Conservation (phyloP, 495 filamentous ascomycete species). For the Neurospora sp. region DNA sequence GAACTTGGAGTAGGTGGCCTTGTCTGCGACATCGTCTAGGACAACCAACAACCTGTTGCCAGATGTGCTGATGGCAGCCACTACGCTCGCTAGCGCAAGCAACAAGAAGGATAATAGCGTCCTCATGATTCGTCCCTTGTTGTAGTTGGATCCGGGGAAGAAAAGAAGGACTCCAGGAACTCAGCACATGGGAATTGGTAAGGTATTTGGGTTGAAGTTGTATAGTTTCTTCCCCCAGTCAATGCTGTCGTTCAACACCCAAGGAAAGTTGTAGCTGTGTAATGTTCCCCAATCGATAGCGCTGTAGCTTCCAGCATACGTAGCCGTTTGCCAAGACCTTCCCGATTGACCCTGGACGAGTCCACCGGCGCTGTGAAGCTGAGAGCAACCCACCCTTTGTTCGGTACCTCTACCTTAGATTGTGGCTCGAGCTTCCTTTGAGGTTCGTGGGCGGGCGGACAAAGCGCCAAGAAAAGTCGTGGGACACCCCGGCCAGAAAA, state of each 20-base stretch:
- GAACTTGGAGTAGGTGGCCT: conserved; percentile 71
- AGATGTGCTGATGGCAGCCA: conserved; percentile 67
- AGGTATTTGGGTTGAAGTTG: background rate
- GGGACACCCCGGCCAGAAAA: background rate
- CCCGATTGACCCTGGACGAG: background rate
- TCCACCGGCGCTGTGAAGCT: conserved; percentile 5
- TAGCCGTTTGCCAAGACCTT: conserved; percentile 28
- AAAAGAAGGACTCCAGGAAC: conserved; percentile 1
- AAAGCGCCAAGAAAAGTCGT: background rate
- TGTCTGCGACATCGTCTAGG: conserved; percentile 71
- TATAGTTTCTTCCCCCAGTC: background rate
- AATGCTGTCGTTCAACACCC: background rate
- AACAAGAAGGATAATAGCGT: conserved; percentile 62
- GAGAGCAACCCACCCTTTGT: background rate
- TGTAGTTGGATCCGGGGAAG: conserved; percentile 25
- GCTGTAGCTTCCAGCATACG: conserved; percentile 21
- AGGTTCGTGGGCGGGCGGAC: background rate
- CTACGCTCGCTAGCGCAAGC: conserved; percentile 51
- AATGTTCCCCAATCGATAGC: background rate
- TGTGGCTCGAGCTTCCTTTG: background rate
- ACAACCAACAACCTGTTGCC: conserved; percentile 80
- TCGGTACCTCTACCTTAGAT: background rate
- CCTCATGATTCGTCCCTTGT: conserved; percentile 48
- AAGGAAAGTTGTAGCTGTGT: background rate
- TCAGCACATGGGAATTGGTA: background rate